These are phyloP conservation scores for Staphylotrichum tortipilum DNA, from an alignment of 495 filamentous ascomycete species.

Conservation along the genomic window DNA sequence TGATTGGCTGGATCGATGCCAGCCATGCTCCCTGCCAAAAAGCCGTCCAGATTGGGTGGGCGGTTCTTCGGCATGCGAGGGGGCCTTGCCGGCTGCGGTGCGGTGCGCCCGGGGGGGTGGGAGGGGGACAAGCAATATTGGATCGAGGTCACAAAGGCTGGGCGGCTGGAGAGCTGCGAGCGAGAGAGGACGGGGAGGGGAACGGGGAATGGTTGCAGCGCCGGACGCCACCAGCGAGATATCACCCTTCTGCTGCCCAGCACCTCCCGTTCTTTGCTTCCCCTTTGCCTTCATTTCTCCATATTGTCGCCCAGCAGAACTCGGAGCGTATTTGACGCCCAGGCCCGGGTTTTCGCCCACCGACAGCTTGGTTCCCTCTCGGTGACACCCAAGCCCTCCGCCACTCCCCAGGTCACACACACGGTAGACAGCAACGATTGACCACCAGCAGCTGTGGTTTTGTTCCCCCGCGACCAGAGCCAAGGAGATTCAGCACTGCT, in stretches of 20 bases:
- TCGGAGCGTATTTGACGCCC: constrained; percentile 2
- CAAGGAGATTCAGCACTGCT: not conserved
- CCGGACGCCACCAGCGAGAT: constrained; percentile 13
- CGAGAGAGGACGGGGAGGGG: too few species aligned
- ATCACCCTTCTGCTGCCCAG: constrained; percentile 21
- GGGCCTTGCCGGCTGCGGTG: not conserved
- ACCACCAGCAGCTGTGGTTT: constrained; percentile 11
- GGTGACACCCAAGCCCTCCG: not conserved
- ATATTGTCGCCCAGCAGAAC: not conserved
- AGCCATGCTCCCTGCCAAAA: constrained; percentile 16
- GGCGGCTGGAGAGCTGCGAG: constrained; percentile 30
- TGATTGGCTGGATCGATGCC: constrained; percentile 17
- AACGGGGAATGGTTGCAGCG: constrained; percentile 15
- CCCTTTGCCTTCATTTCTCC: not conserved
- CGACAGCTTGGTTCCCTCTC: too few species aligned
- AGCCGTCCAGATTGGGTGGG: constrained; percentile 20
- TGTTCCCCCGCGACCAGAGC: too few species aligned
- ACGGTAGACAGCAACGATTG: constrained; percentile 11
- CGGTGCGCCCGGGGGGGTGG: not conserved
- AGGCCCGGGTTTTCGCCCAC: not conserved
- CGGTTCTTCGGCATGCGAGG: constrained; percentile 11
- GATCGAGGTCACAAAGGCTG: constrained; percentile 13
- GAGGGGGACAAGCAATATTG: constrained; percentile 14
- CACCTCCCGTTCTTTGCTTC: not conserved
- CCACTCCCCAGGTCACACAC: constrained; percentile 4